A percentile compares a stretch with the other conserved stretches of the same genome.
phyloP scores from a whole-genome alignment of 2,329 filamentous ascomycete species.

The Celoporthe dispersa region DNA sequence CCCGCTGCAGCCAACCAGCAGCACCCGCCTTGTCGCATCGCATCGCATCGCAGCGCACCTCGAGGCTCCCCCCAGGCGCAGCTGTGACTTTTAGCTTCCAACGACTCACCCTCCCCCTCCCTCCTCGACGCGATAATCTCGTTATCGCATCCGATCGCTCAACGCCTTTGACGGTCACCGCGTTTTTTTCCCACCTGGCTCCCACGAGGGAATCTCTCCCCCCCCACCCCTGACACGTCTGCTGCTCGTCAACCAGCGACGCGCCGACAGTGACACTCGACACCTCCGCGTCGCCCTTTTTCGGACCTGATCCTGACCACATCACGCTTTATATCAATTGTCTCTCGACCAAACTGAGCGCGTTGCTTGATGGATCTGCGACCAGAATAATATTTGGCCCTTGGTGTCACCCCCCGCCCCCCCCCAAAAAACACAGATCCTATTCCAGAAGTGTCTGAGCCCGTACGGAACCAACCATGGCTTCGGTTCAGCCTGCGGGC shows the following conservation, averaged over 20 bases:
- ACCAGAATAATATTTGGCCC: conserved; percentile 37
- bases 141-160: conserved; percentile 17
- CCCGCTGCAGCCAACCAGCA: conserved; percentile 28
- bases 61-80: conserved; percentile 8
- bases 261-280: conserved; percentile 20
- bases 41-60: conserved; percentile 21
- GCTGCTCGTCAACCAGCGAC: conserved; percentile 20
- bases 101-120: not conserved
- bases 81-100: conserved; percentile 12
- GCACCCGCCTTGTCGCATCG: conserved; percentile 24
- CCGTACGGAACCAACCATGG: conserved; percentile 59
- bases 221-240: conserved; percentile 21
- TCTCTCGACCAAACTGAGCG: conserved; percentile 8
- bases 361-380: conserved; percentile 43
- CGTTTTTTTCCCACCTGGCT: conserved; percentile 9
- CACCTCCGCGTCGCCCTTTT: conserved; percentile 20
- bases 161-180: conserved; percentile 5
- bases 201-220: not conserved
- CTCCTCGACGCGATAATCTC: conserved; percentile 17
- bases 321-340: conserved; percentile 11
- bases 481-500: conserved; percentile 76
- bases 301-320: conserved; percentile 14
- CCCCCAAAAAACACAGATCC: conserved; percentile 29
- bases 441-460: conserved; percentile 30
- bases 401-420: conserved; percentile 27